A percentile compares a stretch with the other conserved stretches of the same genome.
phyloP scores from a whole-genome alignment of 345 rosid species.

The Ceriops zippeliana region DNA sequence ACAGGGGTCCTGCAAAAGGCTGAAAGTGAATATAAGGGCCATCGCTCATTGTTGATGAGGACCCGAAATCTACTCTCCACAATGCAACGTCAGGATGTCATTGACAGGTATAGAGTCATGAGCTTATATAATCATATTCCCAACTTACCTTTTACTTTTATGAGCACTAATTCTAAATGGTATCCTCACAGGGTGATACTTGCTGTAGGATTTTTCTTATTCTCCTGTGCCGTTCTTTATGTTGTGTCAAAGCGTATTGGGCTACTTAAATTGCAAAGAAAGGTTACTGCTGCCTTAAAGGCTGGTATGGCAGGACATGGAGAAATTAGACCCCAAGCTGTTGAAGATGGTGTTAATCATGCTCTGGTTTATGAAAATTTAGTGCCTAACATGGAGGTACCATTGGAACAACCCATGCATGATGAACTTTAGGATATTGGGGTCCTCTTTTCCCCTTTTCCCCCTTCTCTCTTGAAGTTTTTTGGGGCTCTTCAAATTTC shows the following conservation, averaged over 20 bases:
- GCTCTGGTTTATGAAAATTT: conserved; percentile 40
- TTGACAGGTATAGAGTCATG: conserved; percentile 54
- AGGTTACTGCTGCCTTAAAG: conserved; percentile 70
- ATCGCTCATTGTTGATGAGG: conserved; percentile 72
- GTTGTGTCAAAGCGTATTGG: conserved; percentile 88
- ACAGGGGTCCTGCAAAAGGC: conserved; percentile 74
- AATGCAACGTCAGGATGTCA: conserved; percentile 87
- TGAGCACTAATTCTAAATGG: conserved; percentile 13
- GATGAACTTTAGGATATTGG: conserved; percentile 59
- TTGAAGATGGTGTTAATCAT: conserved; percentile 37
- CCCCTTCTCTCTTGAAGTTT: not conserved
- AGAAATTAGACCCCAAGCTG: conserved; percentile 31
- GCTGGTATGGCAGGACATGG: conserved; percentile 59
- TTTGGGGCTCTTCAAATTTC: not conserved
- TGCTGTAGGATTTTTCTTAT: conserved; percentile 54
- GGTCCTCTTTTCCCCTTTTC: not conserved
- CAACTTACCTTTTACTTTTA: not conserved
- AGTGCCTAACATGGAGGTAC: conserved; percentile 38
- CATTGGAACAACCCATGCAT: conserved; percentile 44
- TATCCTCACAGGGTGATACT: conserved; percentile 57
- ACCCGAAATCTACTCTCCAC: conserved; percentile 81
- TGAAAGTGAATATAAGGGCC: conserved; percentile 95
- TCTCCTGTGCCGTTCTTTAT: conserved; percentile 75
- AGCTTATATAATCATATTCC: not conserved
- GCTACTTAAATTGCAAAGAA: conserved; percentile 63